These are phyloP conservation scores for Termitomyces sp. DNA, from an alignment of 1,284 basidiomycete species.

Conservation along the genomic window DNA sequence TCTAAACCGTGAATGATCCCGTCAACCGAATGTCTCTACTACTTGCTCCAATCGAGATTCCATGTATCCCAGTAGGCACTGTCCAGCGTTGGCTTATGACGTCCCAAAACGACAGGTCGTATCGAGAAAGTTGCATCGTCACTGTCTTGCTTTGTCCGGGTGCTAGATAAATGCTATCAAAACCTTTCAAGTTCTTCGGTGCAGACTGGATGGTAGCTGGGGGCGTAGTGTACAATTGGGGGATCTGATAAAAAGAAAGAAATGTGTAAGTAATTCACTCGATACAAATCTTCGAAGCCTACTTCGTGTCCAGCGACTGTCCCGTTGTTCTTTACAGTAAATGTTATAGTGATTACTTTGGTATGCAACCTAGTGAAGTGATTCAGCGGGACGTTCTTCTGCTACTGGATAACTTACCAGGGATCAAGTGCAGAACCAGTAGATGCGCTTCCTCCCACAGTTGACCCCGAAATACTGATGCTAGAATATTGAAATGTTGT, in stretches of 20 bases:
- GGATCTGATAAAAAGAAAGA: slow-evolving; percentile 31
- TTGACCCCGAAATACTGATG: slow-evolving; percentile 38
- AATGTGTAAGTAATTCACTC: background rate
- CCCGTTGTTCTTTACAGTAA: slow-evolving; percentile 43
- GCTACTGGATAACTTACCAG: slow-evolving; percentile 22
- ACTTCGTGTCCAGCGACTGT: slow-evolving; percentile 46
- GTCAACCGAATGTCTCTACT: slow-evolving; percentile 43
- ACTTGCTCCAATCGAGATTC: slow-evolving; percentile 43
- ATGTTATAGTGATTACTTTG: slow-evolving; percentile 40
- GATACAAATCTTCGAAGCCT: slow-evolving; percentile 6
- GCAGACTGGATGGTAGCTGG: slow-evolving; percentile 40
- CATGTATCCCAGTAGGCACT: slow-evolving; percentile 39
- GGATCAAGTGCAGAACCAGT: slow-evolving; percentile 45
- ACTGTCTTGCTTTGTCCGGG: slow-evolving; percentile 38
- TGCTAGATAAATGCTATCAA: slow-evolving; percentile 41
- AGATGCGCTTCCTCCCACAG: slow-evolving; percentile 33
- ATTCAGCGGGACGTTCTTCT: background rate
- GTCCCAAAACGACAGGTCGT: slow-evolving; percentile 43
- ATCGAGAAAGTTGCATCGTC: slow-evolving; percentile 37
- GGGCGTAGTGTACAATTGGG: slow-evolving; percentile 46
- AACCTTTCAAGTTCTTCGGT: slow-evolving; percentile 45
- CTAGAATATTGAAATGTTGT: slow-evolving; percentile 56
- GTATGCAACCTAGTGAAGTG: slow-evolving; percentile 37
- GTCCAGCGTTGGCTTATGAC: slow-evolving; percentile 40
- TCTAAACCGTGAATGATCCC: slow-evolving; percentile 26